Conservation (phyloP, 257 asterid species). For the Nicotiana benthamiana region DNA sequence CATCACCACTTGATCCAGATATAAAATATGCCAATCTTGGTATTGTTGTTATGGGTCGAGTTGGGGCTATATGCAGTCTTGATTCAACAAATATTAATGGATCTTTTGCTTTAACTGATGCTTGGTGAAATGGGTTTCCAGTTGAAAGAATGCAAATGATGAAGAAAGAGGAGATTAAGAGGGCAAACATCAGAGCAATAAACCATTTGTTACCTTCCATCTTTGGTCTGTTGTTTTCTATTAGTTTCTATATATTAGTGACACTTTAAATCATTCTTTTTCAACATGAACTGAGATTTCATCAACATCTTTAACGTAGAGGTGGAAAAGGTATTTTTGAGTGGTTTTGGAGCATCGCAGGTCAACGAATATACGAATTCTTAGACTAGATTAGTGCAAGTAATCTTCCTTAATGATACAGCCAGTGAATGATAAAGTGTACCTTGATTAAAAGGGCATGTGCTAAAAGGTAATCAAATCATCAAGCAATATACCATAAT, state of each 20-base stretch:
- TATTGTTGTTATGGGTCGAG: slow-evolving; percentile 31
- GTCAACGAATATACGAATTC: slow-evolving; percentile 2
- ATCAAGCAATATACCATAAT: too few species aligned
- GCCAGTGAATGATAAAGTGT: not conserved
- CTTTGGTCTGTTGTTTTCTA: not conserved
- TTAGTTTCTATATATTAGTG: not conserved
- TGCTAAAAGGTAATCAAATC: not conserved
- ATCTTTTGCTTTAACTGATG: slow-evolving; percentile 16
- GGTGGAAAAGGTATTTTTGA: not conserved
- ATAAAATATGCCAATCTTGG: slow-evolving; percentile 60
- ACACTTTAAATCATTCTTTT: not conserved
- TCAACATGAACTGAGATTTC: not conserved
- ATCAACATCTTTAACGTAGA: not conserved
- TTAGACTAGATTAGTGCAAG: not conserved
- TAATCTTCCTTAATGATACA: not conserved
- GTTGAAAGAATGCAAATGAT: slow-evolving; percentile 20
- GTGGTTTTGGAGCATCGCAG: not conserved
- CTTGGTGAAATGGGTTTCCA: slow-evolving; percentile 25
- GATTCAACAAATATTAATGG: slow-evolving; percentile 54
- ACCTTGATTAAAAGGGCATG: not conserved
- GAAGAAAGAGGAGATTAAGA: slow-evolving; percentile 30
- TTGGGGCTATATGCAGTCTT: slow-evolving; percentile 24
- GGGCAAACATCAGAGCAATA: slow-evolving; percentile 30
- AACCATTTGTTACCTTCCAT: slow-evolving; percentile 45
- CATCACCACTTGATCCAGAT: slow-evolving; percentile 20